Conservation (phyloP, 1,284 basidiomycete genomes). For the Hymenochaete sp. region DNA sequence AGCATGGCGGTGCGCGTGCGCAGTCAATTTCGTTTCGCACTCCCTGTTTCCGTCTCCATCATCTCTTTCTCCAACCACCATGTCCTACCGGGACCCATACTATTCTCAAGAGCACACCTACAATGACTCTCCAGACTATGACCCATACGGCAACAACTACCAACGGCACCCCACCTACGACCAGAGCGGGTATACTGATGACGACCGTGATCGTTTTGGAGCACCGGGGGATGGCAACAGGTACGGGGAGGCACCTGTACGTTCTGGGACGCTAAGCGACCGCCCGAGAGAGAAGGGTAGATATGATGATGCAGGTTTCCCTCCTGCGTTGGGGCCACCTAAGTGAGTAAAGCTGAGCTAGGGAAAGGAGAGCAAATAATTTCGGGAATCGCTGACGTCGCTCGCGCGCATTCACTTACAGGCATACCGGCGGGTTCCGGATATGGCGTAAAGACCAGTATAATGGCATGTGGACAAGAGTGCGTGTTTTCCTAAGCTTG, state of each 20-base stretch:
- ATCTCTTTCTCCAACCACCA: constrained; percentile 31
- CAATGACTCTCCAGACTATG: constrained; percentile 35
- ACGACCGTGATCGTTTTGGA: constrained; percentile 24
- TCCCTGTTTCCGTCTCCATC: constrained; percentile 16
- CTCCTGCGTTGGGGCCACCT: constrained; percentile 21
- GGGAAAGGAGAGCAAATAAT: no score
- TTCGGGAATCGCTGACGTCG: constrained; percentile 7
- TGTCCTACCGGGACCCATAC: constrained; percentile 45
- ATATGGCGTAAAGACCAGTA: constrained; percentile 50
- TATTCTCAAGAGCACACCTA: constrained; percentile 26
- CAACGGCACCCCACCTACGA: constrained; percentile 41
- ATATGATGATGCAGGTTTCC: constrained; percentile 21
- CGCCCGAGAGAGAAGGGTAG: constrained; percentile 33
- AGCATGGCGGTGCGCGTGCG: no score
- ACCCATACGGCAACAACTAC: constrained; percentile 36
- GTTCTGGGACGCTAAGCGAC: no score
- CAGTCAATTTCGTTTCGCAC: no score
- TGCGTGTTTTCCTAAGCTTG: constrained; percentile 21
- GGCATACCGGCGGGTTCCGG: constrained; percentile 21
- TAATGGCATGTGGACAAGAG: constrained; percentile 58
- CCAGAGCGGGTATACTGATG: constrained; percentile 29
- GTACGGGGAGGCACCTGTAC: constrained; percentile 29
- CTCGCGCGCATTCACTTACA: constrained; percentile 10
- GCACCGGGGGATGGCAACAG: constrained; percentile 21
- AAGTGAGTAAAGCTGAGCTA: constrained; percentile 25